Conservation (phyloP, 805 yeast species). For the Yamadazyma phyllophila region DNA sequence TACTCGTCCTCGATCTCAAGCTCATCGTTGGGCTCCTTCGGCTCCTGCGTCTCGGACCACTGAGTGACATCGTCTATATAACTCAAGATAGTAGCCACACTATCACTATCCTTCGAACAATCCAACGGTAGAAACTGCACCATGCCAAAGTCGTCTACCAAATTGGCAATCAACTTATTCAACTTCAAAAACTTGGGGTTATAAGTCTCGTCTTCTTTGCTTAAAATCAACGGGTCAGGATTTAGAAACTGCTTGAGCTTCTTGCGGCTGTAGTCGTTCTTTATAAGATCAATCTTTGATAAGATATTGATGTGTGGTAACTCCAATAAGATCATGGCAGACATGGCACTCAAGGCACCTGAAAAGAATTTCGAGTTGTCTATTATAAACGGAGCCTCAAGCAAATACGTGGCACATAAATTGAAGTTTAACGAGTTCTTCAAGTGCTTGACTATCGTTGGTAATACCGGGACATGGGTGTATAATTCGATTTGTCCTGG, state of each 20-base stretch:
- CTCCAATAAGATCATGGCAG: conserved; percentile 94
- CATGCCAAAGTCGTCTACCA: conserved; percentile 98
- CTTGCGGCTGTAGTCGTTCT: conserved; percentile 71
- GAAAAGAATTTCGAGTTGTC: conserved; percentile 91
- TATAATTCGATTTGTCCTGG: conserved; percentile 97
- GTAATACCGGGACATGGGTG: conserved; percentile 91
- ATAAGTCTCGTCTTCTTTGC: conserved; percentile 39
- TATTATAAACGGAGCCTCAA: conserved; percentile 92
- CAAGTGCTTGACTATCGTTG: conserved; percentile 82
- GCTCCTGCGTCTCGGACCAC: conserved; percentile 96
- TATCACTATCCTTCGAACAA: conserved; percentile 61
- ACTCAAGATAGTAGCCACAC: conserved; percentile 78
- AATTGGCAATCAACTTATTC: conserved; percentile 78
- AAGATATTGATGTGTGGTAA: conserved; percentile 91
- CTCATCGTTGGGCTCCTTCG: conserved; percentile 89
- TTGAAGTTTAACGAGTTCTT: conserved; percentile 77
- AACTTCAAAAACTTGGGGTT: conserved; percentile 65
- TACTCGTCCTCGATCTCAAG: conserved; percentile 54
- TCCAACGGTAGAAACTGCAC: conserved; percentile 93
- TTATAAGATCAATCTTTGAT: conserved; percentile 82
- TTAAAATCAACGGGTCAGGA: conserved; percentile 83
- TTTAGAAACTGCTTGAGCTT: conserved; percentile 80
- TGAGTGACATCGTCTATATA: conserved; percentile 96
- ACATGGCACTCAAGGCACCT: conserved; percentile 96
- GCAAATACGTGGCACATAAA: conserved; percentile 85